Base-by-base conservation (phyloP, 371 early-diverging fungal genomes). In the Apophysomyces trapeziformis region DNA sequence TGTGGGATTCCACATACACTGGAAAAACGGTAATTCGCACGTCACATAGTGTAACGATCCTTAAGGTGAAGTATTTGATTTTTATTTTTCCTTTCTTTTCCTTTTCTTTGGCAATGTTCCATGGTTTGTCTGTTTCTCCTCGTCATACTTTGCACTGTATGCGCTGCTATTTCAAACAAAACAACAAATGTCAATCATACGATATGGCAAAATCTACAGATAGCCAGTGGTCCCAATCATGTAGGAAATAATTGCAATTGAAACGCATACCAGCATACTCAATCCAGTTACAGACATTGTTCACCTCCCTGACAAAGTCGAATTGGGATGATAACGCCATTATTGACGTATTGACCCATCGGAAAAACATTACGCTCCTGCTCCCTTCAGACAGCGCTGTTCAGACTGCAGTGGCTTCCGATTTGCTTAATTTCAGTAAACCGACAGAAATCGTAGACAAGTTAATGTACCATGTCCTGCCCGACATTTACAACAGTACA, bases 391-490 rank as follows among this genome's bases (percentile, higher is more conserved):
- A 67, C 14, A 35, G 45, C 16, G 63, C 63, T 12, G 26, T 67
- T n/a, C 60, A 59, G 12, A 26, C 58, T 11, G 67, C 63, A 13
- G 26, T 67, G 44, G 32, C 57, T 5, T 41, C 50, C 14, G 14
- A 39, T 12, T n/a, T 39, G 7, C 58, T 67, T 7, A 67, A 67
- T 26, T 68, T 69, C 37, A 59, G 64, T 9, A 32, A 54, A 8
- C n/a, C 57, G 44, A 69, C 67, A 12, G 65, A 60, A 41, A 68
- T 64, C 14, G 57, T 47, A 21, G 21, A 66, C n/a, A 60, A 60
- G 13, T 13, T 68, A 11, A 38, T 65, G n/a, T 68, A 70, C 36
- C 65, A 68, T 37, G 38, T 68, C 5, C 16, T 74, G 18, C 11
- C 47, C 11, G 57, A 61, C 36, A 59, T 9, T 50, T 63, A 70